Conservation (phyloP, 768 basidiomycete genomes). For the Lyophyllum shimeji region DNA sequence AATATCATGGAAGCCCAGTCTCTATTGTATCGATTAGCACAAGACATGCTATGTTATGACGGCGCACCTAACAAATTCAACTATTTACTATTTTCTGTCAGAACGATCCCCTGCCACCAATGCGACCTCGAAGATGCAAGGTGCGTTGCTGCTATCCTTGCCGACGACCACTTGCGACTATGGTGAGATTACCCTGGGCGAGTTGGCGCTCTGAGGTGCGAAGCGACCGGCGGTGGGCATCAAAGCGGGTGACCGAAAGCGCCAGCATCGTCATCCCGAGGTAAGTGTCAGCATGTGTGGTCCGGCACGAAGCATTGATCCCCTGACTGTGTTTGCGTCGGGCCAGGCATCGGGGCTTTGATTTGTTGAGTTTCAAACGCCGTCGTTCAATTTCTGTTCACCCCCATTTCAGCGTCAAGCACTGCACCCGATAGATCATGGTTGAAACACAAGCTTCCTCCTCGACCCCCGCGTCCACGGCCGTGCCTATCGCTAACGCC, state of each 20-base stretch:
- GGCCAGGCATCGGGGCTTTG: not conserved
- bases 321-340: not conserved
- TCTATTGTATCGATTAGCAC: conserved; percentile 1
- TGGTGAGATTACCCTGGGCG: not conserved
- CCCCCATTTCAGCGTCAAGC: not conserved
- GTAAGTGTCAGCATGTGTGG: not conserved
- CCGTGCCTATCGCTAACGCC: no score
- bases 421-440: not conserved
- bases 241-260: not conserved
- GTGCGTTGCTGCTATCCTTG: not conserved
- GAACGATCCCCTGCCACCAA: not conserved
- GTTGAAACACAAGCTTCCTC: not conserved
- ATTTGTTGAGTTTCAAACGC: not conserved
- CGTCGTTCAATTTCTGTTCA: no score
- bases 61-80: not conserved
- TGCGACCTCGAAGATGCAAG: not conserved
- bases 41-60: not conserved
- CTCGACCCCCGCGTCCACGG: not conserved
- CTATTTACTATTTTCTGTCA: not conserved
- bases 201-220: not conserved
- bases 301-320: not conserved
- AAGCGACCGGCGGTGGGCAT: not conserved
- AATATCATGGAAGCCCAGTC: not conserved
- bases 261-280: not conserved
- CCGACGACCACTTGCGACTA: not conserved